Conservation (phyloP, 164 flowering plant species). For the Nymphaea thermarum region DNA sequence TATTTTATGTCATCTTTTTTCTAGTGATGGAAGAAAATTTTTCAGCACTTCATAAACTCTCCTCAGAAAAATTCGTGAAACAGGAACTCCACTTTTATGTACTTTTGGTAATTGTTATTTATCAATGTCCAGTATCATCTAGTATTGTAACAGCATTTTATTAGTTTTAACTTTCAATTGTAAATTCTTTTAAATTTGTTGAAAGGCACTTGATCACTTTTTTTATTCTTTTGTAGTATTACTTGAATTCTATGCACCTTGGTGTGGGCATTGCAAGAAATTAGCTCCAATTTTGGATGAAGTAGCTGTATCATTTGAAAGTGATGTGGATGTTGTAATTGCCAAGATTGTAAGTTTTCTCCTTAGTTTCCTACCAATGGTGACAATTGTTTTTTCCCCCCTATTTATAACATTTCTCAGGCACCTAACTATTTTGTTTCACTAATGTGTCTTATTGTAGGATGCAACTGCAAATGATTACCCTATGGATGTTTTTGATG, state of each 20-base stretch:
- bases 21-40: too few relatives aligned
- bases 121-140: too few relatives aligned
- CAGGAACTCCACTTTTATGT: too few relatives aligned
- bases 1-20: too few relatives aligned
- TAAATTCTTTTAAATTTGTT: neutral
- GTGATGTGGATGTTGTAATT: conserved; percentile 55
- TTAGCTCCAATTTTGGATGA: conserved; percentile 91
- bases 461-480: conserved; percentile 88
- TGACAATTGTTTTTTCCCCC: too few relatives aligned
- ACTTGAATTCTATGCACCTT: conserved; percentile 92
- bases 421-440: conserved; percentile 63
- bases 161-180: neutral
- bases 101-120: too few relatives aligned
- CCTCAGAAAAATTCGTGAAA: too few relatives aligned
- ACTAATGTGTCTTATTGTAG: conserved; percentile 20
- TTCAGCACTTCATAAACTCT: too few relatives aligned
- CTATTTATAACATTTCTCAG: too few relatives aligned
- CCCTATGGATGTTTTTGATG: conserved; percentile 42
- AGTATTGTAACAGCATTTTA: neutral
- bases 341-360: conserved; percentile 73
- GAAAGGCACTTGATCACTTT: neutral
- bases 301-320: conserved; percentile 67
- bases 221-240: conserved; percentile 37
- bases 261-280: conserved; percentile 96
- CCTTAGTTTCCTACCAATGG: neutral